phyloP scores from a whole-genome alignment of 2,329 filamentous ascomycete species.

The Leptographium lundbergii region DNA sequence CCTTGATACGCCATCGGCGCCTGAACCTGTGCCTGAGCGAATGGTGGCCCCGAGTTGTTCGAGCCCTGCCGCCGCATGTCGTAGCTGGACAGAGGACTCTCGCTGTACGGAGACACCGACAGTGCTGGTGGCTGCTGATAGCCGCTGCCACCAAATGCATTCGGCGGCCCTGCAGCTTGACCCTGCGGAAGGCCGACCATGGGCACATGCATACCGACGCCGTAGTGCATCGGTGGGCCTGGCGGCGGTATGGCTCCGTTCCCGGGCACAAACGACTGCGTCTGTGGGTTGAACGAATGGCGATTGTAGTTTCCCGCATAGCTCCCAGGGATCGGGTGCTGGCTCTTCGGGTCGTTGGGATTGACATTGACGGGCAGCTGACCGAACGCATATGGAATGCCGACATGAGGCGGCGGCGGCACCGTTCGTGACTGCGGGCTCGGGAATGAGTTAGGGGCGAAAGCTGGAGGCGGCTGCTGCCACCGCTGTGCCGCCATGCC shows the following conservation, averaged over 20 bases:
- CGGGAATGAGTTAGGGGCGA: slow-evolving; percentile 18
- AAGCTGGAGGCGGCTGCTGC: slow-evolving; percentile 16
- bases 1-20: background rate
- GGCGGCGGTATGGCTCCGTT: slow-evolving; percentile 28
- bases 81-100: slow-evolving; percentile 27
- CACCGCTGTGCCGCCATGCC: slow-evolving; percentile 22
- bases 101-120: slow-evolving; percentile 28
- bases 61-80: slow-evolving; percentile 45
- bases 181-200: background rate
- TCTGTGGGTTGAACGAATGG: slow-evolving; percentile 87
- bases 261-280: slow-evolving; percentile 75
- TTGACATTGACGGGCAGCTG: slow-evolving; percentile 61
- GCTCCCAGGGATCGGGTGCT: slow-evolving; percentile 76
- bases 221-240: slow-evolving; percentile 32
- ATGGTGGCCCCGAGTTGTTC: slow-evolving; percentile 39
- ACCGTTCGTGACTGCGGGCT: slow-evolving; percentile 11
- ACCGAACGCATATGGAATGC: slow-evolving; percentile 60
- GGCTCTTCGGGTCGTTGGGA: slow-evolving; percentile 58
- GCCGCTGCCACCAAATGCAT: slow-evolving; percentile 11
- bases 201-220: slow-evolving; percentile 11
- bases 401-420: slow-evolving; percentile 13
- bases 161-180: background rate
- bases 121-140: slow-evolving; percentile 32
- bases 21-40: slow-evolving; percentile 25
- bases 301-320: slow-evolving; percentile 47